These are phyloP conservation scores for Penstemon eatonii DNA, from an alignment of 257 asterid species.

Conservation along the genomic window DNA sequence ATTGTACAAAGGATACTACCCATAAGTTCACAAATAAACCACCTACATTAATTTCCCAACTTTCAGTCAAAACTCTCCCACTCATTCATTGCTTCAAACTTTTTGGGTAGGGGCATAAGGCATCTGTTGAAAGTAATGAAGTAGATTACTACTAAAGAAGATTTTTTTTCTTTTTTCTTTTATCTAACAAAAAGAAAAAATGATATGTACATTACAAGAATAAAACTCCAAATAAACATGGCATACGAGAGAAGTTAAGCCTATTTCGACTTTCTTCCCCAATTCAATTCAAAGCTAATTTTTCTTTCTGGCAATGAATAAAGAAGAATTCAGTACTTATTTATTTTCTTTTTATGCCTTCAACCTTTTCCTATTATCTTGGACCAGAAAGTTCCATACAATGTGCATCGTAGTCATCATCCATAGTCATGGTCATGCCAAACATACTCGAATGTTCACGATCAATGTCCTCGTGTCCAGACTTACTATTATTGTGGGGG, in stretches of 20 bases:
- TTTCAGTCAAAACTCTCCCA: slow-evolving; percentile 18
- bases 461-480: slow-evolving; percentile 45
- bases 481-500: slow-evolving; percentile 34
- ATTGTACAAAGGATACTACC: background rate
- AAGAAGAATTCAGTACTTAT: slow-evolving; percentile 27
- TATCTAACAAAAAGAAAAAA: slow-evolving; percentile 18
- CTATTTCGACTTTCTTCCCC: slow-evolving; percentile 14
- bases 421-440: slow-evolving; percentile 63
- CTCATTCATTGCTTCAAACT: background rate
- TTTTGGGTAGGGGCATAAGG: background rate
- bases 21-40: slow-evolving; percentile 6
- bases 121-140: slow-evolving; percentile 11
- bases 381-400: slow-evolving; percentile 99
- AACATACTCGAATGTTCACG: slow-evolving; percentile 59
- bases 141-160: slow-evolving; percentile 2
- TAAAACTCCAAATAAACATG: slow-evolving; percentile 7
- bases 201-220: slow-evolving; percentile 31
- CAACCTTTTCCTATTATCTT: slow-evolving; percentile 40
- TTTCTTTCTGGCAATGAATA: slow-evolving; percentile 22
- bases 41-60: slow-evolving; percentile 4
- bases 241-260: slow-evolving; percentile 15
- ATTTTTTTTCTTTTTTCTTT: background rate
- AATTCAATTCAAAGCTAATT: slow-evolving; percentile 21
- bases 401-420: slow-evolving; percentile 76
- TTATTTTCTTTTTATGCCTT: slow-evolving; percentile 18